Percentiles rank a stretch among this genome's conserved stretches.
phyloP scores from a whole-genome alignment of 2,329 filamentous ascomycete species.

The Neofusicoccum parvum region DNA sequence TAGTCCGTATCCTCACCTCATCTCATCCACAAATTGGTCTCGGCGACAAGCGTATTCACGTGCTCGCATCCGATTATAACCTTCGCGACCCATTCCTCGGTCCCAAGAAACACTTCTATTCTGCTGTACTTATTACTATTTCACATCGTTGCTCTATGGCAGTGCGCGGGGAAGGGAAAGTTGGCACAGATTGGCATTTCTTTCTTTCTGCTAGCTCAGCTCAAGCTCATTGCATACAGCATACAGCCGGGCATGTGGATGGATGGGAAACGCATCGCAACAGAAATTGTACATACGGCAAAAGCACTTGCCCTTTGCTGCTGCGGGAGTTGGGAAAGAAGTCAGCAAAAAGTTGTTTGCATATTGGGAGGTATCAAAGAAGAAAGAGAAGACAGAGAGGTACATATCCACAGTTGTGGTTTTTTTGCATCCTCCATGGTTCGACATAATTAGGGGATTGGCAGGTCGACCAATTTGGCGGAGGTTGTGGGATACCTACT shows the following conservation, averaged over 20 bases:
- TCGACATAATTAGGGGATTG: conserved; percentile 6
- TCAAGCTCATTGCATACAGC: not conserved
- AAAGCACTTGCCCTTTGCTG: not conserved
- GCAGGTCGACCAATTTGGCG: conserved; percentile 1
- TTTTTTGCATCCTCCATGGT: not conserved
- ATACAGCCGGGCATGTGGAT: conserved; percentile 2
- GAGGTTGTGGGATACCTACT: conserved; percentile 18
- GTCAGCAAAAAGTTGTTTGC: conserved; percentile 1
- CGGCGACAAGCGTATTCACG: not conserved
- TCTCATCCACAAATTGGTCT: conserved; percentile 9
- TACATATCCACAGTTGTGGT: not conserved
- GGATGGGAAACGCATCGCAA: not conserved
- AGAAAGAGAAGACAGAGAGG: not conserved
- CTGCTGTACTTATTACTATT: conserved; percentile 19
- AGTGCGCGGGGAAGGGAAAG: not conserved
- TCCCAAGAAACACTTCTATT: conserved; percentile 9
- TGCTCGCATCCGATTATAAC: not conserved
- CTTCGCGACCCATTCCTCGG: conserved; percentile 8
- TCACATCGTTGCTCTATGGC: conserved; percentile 4
- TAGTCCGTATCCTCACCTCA: conserved; percentile 9
- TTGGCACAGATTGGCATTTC: conserved; percentile 10
- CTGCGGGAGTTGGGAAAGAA: not conserved
- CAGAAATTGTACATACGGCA: conserved; percentile 19
- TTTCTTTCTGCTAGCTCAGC: conserved; percentile 2
- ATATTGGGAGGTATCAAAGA: not conserved